Base-by-base conservation (phyloP, 2,329 filamentous ascomycete species). In the Coniochaeta pulveracea region DNA sequence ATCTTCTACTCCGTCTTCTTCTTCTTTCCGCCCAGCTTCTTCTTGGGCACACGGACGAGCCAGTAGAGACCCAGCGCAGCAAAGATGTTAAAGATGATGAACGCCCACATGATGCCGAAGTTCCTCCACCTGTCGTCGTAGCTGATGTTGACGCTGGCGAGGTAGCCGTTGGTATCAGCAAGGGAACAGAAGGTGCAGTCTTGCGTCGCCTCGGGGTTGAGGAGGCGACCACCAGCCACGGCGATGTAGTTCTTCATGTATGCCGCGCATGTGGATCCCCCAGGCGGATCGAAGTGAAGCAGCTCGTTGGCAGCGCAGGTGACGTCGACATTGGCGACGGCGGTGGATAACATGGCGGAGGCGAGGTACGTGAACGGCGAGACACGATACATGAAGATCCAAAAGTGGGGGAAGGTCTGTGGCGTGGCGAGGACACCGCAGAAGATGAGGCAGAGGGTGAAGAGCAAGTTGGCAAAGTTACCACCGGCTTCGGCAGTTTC, bases 351-450 rank as follows among this genome's bases (percentile, higher is more conserved):
- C 60, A 93, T 76, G 15, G 77, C 82, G 8, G 70, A 69, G 17
- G 89, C 73, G 11, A 91, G 61, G 51, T 93, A 94, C 0, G 81
- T 88, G 45, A 94, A 82, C 0, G 86, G 85, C 0, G 79, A 85
- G 31, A 86, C 59, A 29, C 80, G 73, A 56, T 89, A 89, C 77
- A 86, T 83, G 63, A 85, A 85, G 45, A 80, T 76, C 81, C 83
- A 89, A 66, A 88, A 86, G 5, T 71, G 60, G 0, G 83, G 81
- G 21, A 89, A 67, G 3, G 58, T 54, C 3, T 58, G 54, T 0
- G 80, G 78, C 5, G 62, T 60, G 18, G 76, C 76, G 40, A 93
- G 69, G 32, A 91, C 79, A 65, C 79, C 67, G 47, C 77, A 83
- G 66, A 88, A 89, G 46, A 85, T 72, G 34, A 88, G 63, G 39